Evolutionary conservation across 768 basidiomycete species (phyloP).

Genomic region (Hortiboletus campestris): DNA sequence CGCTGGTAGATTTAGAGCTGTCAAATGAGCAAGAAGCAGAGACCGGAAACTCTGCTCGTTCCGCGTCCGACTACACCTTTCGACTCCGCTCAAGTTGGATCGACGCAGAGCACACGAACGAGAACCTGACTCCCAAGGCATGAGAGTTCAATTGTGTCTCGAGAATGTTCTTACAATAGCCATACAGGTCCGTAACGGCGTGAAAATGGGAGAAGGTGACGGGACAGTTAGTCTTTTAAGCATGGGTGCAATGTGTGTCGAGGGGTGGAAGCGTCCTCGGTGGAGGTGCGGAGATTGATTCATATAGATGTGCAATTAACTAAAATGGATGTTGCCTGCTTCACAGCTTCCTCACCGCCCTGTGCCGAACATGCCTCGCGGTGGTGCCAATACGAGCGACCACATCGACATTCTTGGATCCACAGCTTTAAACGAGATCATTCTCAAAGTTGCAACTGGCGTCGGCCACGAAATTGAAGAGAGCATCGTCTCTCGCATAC

Average conservation of each 20-base stretch:
- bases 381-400: slow-evolving; percentile 89
- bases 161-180: not conserved
- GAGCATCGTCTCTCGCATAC: slow-evolving; percentile 71
- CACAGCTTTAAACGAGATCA: slow-evolving; percentile 81
- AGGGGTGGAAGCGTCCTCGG: slow-evolving; percentile 84
- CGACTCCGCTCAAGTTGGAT: slow-evolving; percentile 68
- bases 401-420: slow-evolving; percentile 86
- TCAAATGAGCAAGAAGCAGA: slow-evolving; percentile 45
- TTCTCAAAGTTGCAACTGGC: slow-evolving; percentile 87
- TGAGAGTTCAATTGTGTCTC: not conserved
- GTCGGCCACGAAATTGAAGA: slow-evolving; percentile 70
- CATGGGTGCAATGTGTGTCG: slow-evolving; percentile 94
- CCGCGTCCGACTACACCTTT: slow-evolving; percentile 53
- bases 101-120: slow-evolving; percentile 77
- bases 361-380: slow-evolving; percentile 67
- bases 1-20: slow-evolving; percentile 41
- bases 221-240: slow-evolving; percentile 87
- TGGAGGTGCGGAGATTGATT: slow-evolving; percentile 65
- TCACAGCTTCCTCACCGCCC: slow-evolving; percentile 78
- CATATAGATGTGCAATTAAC: not conserved
- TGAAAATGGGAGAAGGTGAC: slow-evolving; percentile 93
- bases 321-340: slow-evolving; percentile 6
- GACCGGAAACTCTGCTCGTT: slow-evolving; percentile 43
- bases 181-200: slow-evolving; percentile 68
- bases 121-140: slow-evolving; percentile 56